Evolutionary conservation across 176 grass and related monocot genomes (phyloP), one percentile per base, ranked within the genome.

Genomic region (Chrysopogon serrulatus): DNA sequence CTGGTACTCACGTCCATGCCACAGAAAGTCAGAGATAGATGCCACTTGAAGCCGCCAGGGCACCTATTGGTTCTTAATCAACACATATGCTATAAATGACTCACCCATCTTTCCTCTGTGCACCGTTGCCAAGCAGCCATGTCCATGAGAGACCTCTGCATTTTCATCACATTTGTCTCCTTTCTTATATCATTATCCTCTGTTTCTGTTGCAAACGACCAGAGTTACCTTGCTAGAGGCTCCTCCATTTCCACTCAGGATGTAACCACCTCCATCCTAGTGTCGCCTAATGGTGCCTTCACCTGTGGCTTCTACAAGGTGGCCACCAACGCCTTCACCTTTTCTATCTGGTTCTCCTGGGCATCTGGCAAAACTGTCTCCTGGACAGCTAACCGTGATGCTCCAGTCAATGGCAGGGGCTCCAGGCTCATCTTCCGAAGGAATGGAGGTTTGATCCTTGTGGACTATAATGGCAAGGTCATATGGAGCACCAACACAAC

Each of bases 241-340:
- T 77, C 71, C 35, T 81, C 56, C 11, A 41, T 86, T 26, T 33
- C 33, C 72, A 82, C 79, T 16, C 2, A 35, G 43, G 78, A 72
- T 33, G 27, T 17, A 56, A 81, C 83, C 27, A 65, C 16, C 24
- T 27, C 54, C 74, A 66, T 83, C 78, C 76, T 94, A 4, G 76
- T 79, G 54, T 97, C 91, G 0, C 72, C 74, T 0, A 87, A 77
- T n/a, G 82, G 74, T 3, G 48, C 60, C 68, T 94, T 94, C 65
- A 51, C 89, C 10, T 93, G 84, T 6, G 85, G 94, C 48, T 97
- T 94, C 84, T 90, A 97, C 71, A 74, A 66, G 79, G 84, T 93
- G 23, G 89, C 84, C 47, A 75, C 60, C 23, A 92, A 97, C 27
- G 82, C 87, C 34, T 92, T 89, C 82, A 71, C 78, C 85, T 91